These are phyloP conservation scores for Ormosia semicastrata DNA, from an alignment of 306 rosid genomes.

Conservation along the genomic window DNA sequence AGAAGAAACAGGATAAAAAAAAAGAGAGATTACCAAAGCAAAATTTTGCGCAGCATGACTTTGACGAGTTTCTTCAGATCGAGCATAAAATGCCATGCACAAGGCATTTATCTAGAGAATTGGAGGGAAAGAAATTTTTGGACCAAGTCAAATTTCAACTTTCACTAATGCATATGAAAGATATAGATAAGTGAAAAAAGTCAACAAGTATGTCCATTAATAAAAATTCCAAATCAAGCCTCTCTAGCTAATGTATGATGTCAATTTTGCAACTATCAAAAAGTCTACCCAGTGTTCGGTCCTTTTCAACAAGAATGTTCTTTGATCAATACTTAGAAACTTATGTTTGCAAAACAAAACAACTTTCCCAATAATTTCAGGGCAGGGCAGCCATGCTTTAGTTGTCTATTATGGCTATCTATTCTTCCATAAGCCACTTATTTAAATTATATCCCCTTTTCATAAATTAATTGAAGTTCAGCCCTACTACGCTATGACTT, in stretches of 20 bases:
- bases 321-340: conserved; percentile 9
- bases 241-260: conserved; percentile 1
- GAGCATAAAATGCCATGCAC: conserved; percentile 93
- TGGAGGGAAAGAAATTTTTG: conserved; percentile 10
- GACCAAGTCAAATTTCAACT: conserved; percentile 27
- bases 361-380: conserved; percentile 18
- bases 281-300: conserved; percentile 4
- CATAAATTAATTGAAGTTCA: conserved; percentile 18
- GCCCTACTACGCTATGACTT: conserved; percentile 11
- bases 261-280: conserved; percentile 23
- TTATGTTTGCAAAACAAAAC: conserved; percentile 18
- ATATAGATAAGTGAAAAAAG: not conserved
- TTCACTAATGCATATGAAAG: not conserved
- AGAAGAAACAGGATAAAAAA: not conserved
- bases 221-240: conserved; percentile 15
- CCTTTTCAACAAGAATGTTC: conserved; percentile 14
- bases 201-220: not conserved
- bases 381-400: not conserved
- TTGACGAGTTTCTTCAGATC: conserved; percentile 91
- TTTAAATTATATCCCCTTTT: conserved; percentile 24
- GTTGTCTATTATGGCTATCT: conserved; percentile 8
- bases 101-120: conserved; percentile 86
- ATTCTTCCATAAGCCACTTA: conserved; percentile 14
- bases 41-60: conserved; percentile 85
- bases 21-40: conserved; percentile 63